Conservation (phyloP, 371 early-diverging fungal species). For the Dichotomocladium elegans region DNA sequence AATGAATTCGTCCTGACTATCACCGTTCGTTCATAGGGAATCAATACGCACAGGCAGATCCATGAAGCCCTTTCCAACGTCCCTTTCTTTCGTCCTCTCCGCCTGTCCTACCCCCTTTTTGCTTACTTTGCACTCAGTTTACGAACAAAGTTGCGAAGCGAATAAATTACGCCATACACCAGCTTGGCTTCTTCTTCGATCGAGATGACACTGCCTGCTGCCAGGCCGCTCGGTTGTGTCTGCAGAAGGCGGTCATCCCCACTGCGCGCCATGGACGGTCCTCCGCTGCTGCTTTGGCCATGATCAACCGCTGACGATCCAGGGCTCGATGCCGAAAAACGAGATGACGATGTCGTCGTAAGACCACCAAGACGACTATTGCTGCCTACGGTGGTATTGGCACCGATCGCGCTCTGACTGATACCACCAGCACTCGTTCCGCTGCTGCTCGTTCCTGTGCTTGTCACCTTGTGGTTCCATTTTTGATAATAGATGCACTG, state of each 20-base stretch:
- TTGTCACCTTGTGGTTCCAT: slow-evolving; percentile 52
- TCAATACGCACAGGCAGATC: too few relatives aligned
- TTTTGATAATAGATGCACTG: slow-evolving; percentile 81
- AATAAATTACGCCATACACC: slow-evolving; percentile 89
- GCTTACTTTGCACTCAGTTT: slow-evolving; percentile 61
- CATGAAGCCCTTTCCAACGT: too few relatives aligned
- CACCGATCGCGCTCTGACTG: slow-evolving; percentile 10
- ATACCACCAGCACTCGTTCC: slow-evolving; percentile 22
- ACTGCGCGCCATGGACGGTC: slow-evolving; percentile 20
- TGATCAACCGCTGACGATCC: slow-evolving; percentile 19
- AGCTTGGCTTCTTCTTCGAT: slow-evolving; percentile 89
- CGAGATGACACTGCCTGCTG: slow-evolving; percentile 58
- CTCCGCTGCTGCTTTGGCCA: slow-evolving; percentile 20
- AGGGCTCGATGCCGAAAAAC: slow-evolving; percentile 35
- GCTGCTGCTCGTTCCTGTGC: slow-evolving; percentile 25
- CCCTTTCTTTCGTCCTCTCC: too few relatives aligned
- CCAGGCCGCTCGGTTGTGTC: slow-evolving; percentile 27
- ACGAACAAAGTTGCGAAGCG: slow-evolving; percentile 81
- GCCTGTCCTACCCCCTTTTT: too few relatives aligned
- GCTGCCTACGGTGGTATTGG: slow-evolving; percentile 6
- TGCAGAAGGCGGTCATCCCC: slow-evolving; percentile 20
- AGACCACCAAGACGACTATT: slow-evolving; percentile 24
- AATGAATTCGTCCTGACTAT: slow-evolving; percentile 69
- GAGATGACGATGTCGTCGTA: slow-evolving; percentile 27
- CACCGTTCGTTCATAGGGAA: too few relatives aligned